phyloP scores from a whole-genome alignment of 2,329 filamentous ascomycete species.

The Myrmaecium sp. region DNA sequence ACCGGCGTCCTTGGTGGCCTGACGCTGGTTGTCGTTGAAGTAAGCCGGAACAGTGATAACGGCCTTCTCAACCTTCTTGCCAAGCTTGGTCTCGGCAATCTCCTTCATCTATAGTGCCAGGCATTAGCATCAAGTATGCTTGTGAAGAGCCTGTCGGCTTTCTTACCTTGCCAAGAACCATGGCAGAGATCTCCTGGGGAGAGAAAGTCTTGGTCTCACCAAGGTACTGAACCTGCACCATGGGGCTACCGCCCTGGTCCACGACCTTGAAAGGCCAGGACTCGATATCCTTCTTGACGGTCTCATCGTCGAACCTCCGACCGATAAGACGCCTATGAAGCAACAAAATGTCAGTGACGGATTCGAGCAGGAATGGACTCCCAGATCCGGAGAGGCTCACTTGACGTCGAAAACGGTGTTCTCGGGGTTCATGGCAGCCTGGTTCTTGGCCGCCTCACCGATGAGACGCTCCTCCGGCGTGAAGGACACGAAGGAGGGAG shows the following conservation, averaged over 20 bases:
- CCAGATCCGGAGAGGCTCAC: conserved; percentile 35
- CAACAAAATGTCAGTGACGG: conserved; percentile 20
- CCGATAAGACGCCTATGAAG: conserved; percentile 85
- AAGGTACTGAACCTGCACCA: conserved; percentile 91
- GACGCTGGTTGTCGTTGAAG: conserved; percentile 99
- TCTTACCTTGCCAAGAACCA: conserved; percentile 90
- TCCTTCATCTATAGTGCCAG: conserved; percentile 70
- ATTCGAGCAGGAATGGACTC: conserved; percentile 3
- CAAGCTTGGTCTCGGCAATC: conserved; percentile 93
- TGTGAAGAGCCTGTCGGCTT: neutral
- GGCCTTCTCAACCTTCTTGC: conserved; percentile 97
- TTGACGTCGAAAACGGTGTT: conserved; percentile 99
- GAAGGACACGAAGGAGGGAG: conserved; percentile 97
- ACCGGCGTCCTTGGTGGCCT: conserved; percentile 98
- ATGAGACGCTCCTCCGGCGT: conserved; percentile 97
- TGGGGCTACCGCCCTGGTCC: conserved; percentile 72
- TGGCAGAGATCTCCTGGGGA: conserved; percentile 95
- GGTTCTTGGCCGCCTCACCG: conserved; percentile 99
- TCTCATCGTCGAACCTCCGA: conserved; percentile 84
- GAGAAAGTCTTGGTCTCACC: conserved; percentile 92
- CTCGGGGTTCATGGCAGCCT: conserved; percentile 96
- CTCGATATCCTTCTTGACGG: conserved; percentile 97
- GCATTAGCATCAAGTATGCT: conserved; percentile 7
- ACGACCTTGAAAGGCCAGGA: conserved; percentile 99
- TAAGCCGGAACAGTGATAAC: conserved; percentile 98